These are phyloP conservation scores for Aspergillus sp. DNA, from an alignment of 2,329 filamentous ascomycete species.

Conservation along the genomic window DNA sequence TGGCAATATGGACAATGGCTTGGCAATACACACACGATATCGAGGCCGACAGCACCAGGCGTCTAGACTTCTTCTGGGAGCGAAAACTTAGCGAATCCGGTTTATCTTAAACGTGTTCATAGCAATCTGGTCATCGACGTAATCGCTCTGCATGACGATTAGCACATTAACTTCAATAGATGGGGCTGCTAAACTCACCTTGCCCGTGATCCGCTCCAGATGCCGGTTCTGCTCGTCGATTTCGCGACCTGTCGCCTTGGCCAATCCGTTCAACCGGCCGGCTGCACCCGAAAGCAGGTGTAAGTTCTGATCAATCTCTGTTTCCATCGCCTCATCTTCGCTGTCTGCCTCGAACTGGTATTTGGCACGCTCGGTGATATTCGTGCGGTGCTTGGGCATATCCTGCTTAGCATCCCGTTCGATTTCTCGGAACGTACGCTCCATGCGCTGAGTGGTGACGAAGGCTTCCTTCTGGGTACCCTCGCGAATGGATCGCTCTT, in stretches of 20 bases:
- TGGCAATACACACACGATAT: slow-evolving; percentile 10
- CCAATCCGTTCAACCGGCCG: slow-evolving; percentile 68
- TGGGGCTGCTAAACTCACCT: slow-evolving; percentile 55
- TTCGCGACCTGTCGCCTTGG: slow-evolving; percentile 70
- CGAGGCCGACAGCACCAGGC: slow-evolving; percentile 29
- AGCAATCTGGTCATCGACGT: slow-evolving; percentile 75
- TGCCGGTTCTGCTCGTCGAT: slow-evolving; percentile 74
- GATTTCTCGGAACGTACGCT: slow-evolving; percentile 64
- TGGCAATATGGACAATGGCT: slow-evolving; percentile 12
- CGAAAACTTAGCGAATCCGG: slow-evolving; percentile 43
- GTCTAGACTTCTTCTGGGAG: slow-evolving; percentile 10
- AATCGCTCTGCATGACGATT: slow-evolving; percentile 63
- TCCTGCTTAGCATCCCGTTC: slow-evolving; percentile 51
- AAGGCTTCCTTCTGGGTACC: slow-evolving; percentile 55
- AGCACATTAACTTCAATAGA: slow-evolving; percentile 11
- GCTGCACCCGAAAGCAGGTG: slow-evolving; percentile 61
- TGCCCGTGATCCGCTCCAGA: slow-evolving; percentile 72
- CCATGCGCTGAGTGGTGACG: slow-evolving; percentile 54
- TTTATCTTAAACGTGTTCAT: slow-evolving; percentile 73
- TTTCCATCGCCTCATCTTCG: slow-evolving; percentile 66
- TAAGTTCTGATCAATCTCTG: slow-evolving; percentile 67
- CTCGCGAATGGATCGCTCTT: slow-evolving; percentile 56
- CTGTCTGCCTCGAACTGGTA: slow-evolving; percentile 78
- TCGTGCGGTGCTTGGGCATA: slow-evolving; percentile 51
- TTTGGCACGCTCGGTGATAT: slow-evolving; percentile 63